Evolutionary conservation across 1,139 yeast species (phyloP).

Genomic region (Saccharomycopsis hybrid): DNA sequence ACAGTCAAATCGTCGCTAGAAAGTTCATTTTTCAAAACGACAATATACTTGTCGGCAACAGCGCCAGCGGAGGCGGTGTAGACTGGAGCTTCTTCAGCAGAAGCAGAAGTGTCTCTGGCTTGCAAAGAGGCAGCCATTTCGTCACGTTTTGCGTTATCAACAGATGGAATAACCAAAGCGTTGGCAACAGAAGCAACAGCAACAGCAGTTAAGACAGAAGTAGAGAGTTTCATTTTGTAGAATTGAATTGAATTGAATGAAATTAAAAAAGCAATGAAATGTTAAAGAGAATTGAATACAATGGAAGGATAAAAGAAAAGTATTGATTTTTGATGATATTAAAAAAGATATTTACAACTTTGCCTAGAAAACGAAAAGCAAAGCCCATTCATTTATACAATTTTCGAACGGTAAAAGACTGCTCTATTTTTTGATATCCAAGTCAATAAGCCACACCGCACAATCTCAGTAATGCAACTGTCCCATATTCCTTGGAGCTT

Average conservation of each 20-base stretch:
- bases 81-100: no score
- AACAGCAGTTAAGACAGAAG: constrained; percentile 13
- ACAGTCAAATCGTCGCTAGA: constrained; percentile 43
- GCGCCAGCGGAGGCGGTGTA: background rate
- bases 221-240: constrained; percentile 17
- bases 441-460: no score
- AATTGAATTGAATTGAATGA: background rate
- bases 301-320: background rate
- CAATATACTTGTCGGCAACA: constrained; percentile 11
- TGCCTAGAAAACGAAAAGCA: background rate
- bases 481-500: no score
- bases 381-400: no score
- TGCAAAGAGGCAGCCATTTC: background rate
- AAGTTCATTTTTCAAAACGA: constrained; percentile 64
- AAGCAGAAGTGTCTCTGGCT: background rate
- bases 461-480: no score
- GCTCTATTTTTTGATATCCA: no score
- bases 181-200: constrained; percentile 13
- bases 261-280: background rate
- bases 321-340: background rate
- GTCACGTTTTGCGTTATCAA: background rate
- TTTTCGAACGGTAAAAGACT: no score
- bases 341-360: background rate
- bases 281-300: background rate
- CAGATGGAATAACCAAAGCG: constrained; percentile 17